Conservation (phyloP, 768 basidiomycete genomes). For the Lactarius psammicola region DNA sequence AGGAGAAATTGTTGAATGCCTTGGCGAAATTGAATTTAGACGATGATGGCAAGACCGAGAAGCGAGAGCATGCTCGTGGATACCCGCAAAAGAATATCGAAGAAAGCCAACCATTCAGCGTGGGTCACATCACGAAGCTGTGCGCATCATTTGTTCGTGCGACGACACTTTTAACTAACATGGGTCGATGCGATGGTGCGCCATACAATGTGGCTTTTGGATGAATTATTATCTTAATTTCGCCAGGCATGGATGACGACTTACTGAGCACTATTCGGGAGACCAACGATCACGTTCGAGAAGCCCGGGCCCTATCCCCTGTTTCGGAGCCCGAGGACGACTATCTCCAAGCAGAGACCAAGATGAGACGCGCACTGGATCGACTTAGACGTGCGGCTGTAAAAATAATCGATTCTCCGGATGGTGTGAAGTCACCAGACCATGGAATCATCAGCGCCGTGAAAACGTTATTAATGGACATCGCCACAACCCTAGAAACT, state of each 20-base stretch:
- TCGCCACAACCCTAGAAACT: constrained; percentile 28
- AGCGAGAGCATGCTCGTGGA: neutral
- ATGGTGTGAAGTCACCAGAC: neutral
- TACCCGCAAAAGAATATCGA: neutral
- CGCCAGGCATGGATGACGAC: constrained; percentile 15
- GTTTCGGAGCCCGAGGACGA: constrained; percentile 37
- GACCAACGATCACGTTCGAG: constrained; percentile 16
- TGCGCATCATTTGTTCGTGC: constrained; percentile 27
- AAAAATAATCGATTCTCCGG: constrained; percentile 44
- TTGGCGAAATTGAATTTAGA: constrained; percentile 19
- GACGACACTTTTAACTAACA: constrained; percentile 11
- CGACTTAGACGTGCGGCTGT: constrained; percentile 51
- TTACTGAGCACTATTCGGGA: constrained; percentile 16
- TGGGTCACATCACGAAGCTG: constrained; percentile 22
- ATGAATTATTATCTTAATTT: constrained; percentile 4
- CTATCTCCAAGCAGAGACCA: constrained; percentile 42
- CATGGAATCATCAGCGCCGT: constrained; percentile 18
- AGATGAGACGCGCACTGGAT: constrained; percentile 62
- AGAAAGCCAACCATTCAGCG: constrained; percentile 2
- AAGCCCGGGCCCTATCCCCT: neutral
- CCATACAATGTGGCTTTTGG: neutral
- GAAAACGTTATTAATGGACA: constrained; percentile 38
- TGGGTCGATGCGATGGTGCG: constrained; percentile 21
- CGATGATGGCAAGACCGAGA: constrained; percentile 4
- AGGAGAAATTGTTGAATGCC: constrained; percentile 18